phyloP scores from a whole-genome alignment of 345 rosid species.

The Hirschfeldia incana region DNA sequence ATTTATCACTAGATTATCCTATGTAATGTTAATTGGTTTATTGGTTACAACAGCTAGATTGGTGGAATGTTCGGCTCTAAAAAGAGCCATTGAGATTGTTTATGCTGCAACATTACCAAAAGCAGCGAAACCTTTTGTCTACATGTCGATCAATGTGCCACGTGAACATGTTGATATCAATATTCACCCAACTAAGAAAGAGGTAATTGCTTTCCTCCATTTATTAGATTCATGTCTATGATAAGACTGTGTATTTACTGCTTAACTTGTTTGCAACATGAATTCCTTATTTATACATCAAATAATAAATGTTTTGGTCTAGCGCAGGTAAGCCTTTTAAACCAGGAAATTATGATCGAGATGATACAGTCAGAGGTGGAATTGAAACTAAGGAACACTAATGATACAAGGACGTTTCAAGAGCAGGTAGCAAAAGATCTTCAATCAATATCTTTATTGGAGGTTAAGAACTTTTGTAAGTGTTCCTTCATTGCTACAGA shows the following conservation, averaged over 20 bases:
- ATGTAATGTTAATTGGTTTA: not conserved
- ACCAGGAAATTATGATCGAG: constrained; percentile 77
- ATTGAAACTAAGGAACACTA: constrained; percentile 65
- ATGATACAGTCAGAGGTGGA: constrained; percentile 69
- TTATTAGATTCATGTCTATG: not conserved
- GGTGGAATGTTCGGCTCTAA: constrained; percentile 89
- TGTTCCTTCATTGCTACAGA: constrained; percentile 44
- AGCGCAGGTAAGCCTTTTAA: constrained; percentile 85
- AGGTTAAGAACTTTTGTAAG: not conserved
- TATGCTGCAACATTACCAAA: constrained; percentile 93
- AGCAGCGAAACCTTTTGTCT: constrained; percentile 91
- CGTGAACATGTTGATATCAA: constrained; percentile 92
- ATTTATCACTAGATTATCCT: not conserved
- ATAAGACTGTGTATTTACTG: constrained; percentile 3
- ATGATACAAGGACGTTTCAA: constrained; percentile 71
- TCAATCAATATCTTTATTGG: not conserved
- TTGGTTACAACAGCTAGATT: constrained; percentile 63
- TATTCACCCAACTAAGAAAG: constrained; percentile 94
- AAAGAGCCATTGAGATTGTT: constrained; percentile 89
- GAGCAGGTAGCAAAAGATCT: constrained; percentile 68
- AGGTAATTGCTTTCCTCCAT: constrained; percentile 48
- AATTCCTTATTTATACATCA: not conserved
- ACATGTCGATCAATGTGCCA: constrained; percentile 86
- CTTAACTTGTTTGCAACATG: not conserved
- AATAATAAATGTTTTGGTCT: constrained; percentile 16